Percentiles rank a stretch among this genome's conserved stretches.
phyloP scores from a whole-genome alignment of 139 green algal species.

The Chlamydomonas sp. region DNA sequence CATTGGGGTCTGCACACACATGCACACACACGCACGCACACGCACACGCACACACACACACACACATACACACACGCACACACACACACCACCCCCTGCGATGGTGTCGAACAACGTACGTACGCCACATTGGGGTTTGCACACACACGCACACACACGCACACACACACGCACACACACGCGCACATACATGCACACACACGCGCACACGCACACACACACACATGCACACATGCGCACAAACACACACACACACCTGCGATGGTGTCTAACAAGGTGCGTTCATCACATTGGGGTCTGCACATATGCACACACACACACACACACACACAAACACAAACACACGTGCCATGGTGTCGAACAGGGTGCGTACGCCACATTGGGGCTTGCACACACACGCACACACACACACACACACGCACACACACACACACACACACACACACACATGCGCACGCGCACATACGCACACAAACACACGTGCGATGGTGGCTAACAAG shows the following conservation, averaged over 20 bases:
- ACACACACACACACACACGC: too few species aligned
- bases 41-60: neutral
- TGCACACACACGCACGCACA: too few species aligned
- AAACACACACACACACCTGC: neutral
- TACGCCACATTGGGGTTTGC: neutral
- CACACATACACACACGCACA: slow-evolving; percentile 1
- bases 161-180: neutral
- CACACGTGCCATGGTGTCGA: too few species aligned
- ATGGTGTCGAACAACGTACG: neutral
- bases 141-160: neutral
- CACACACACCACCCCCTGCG: neutral
- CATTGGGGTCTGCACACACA: too few species aligned
- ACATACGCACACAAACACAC: too few species aligned
- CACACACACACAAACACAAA: neutral
- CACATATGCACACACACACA: neutral
- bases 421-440: too few species aligned
- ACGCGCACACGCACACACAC: neutral
- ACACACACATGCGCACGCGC: neutral
- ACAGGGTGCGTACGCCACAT: too few species aligned
- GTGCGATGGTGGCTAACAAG: too few species aligned
- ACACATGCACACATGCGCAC: neutral
- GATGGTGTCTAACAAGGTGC: too few species aligned
- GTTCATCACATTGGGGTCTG: too few species aligned
- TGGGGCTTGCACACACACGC: too few species aligned
- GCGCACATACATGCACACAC: neutral